Evolutionary conservation across 495 filamentous ascomycete species (phyloP), one percentile per base, ranked within the genome.

Genomic region (Xylaria flabelliformis): DNA sequence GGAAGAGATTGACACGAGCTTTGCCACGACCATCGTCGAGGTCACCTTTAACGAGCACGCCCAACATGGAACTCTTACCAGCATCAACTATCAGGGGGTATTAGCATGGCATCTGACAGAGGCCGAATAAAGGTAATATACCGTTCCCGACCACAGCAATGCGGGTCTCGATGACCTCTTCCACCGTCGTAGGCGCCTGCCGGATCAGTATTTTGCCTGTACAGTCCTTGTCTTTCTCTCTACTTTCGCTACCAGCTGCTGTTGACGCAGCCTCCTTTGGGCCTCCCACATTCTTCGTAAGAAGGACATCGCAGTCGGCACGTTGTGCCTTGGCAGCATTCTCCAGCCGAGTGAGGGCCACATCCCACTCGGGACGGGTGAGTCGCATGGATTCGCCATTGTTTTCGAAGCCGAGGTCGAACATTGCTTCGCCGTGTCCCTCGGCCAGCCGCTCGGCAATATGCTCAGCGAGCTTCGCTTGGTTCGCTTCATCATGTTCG

Each of bases 61-160:
- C 96, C 0, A 99, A 86, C 92, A 98, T 94, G 68, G 97, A 98
- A 79, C 92, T 95, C 80, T 99, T 99, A 0, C 96, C 96, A 17
- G 96, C 96, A 78, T 99, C 96, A 67, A 98, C 94, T 91, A 68
- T 15, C 29, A 17, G 13, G 21, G 36, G 32, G 55, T 8, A 32
- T 72, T 13, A 66, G 41, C 15, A 53, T 24, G 24, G 3, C 12
- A 39, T 53, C 17, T 3, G 46, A 21, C 21, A 29, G n/a, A 51
- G 51, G 19, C 34, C 13, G 12, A 50, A 29, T 6, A 51, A 58
- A 36, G 34, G 19, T 46, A 56, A 72, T 82, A 71, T 80, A 90
- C 90, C 91, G 84, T 99, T 99, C 13, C 96, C 96, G 21, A 98
- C 96, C 3, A 99, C 96, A 3, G 95, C 96, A 80, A 99, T 95